Evolutionary conservation across 345 rosid species (phyloP).

Genomic region (Salix caprea): DNA sequence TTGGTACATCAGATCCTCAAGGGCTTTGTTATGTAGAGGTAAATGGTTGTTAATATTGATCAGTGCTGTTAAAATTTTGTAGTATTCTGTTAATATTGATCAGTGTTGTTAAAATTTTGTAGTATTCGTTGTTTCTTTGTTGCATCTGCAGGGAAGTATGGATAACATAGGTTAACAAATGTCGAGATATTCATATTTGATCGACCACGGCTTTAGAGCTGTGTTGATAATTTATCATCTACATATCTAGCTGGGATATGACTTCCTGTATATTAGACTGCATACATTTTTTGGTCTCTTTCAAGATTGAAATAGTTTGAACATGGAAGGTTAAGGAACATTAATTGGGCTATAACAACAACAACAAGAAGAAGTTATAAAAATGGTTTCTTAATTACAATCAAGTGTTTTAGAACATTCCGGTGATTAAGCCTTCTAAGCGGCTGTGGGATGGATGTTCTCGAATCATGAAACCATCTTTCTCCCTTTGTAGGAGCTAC

Average conservation of each 20-base stretch:
- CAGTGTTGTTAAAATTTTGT: not conserved
- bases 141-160: not conserved
- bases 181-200: not conserved
- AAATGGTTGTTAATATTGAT: not conserved
- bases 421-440: no score
- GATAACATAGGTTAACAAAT: not conserved
- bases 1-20: constrained; percentile 91
- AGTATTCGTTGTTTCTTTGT: not conserved
- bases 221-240: no score
- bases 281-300: not conserved
- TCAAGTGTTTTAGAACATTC: not conserved
- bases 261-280: not conserved
- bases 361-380: not conserved
- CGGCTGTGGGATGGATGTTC: no score
- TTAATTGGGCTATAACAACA: not conserved
- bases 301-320: not conserved
- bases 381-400: not conserved
- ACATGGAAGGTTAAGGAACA: not conserved
- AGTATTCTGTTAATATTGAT: not conserved
- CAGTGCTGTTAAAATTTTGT: not conserved
- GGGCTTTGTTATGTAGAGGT: constrained; percentile 95
- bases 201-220: not conserved
- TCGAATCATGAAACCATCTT: no score
- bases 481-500: no score
- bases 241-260: no score